Base-by-base conservation (phyloP, 495 filamentous ascomycete species). In the Copromyces sp. region DNA sequence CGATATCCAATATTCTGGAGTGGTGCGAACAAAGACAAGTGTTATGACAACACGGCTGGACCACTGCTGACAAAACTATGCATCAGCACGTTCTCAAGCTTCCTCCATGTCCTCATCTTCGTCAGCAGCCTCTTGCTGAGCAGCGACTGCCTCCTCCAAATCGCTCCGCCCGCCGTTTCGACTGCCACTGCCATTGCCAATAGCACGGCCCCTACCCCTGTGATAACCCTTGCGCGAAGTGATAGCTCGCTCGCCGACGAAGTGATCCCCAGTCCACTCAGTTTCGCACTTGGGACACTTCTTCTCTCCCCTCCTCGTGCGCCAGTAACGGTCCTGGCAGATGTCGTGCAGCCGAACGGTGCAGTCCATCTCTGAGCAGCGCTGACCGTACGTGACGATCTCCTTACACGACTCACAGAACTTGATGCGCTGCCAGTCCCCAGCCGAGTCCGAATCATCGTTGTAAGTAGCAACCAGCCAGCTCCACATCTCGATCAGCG, bases 401-500 rank as follows among this genome's bases (percentile, higher is more conserved):
- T 98, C 94, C 81, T 89, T 92, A 80, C 95, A 99, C 3, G 92
- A 93, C 79, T 90, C 87, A 81, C 95, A 99, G 73, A 90, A 88
- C 87, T 95, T 97, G 79, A 99, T 91, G 73, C 87, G 87, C 75
- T 91, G 85, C 84, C 83, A 87, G 42, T 86, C 87, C 16, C 84
- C 85, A 1, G 86, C 86, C 29, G 24, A 32, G 2, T 85, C 85
- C 35, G 88, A 89, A 4, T 79, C 74, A 74, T 93, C 90, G 80
- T 98, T 98, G 77, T 97, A 99, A 70, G 90, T 92, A 68, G 90
- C 89, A 20, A 92, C 83, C 68, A 99, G 86, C 90, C 94, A 98
- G 11, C 85, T 83, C 69, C 90, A 84, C 73, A 99, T 83, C 84
- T 99, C 95, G 84, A 97, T 89, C 78, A 99, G 82, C 3, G 89